These are phyloP conservation scores for Coniosporium apollinis DNA, from an alignment of 495 filamentous ascomycete genomes.

Conservation along the genomic window DNA sequence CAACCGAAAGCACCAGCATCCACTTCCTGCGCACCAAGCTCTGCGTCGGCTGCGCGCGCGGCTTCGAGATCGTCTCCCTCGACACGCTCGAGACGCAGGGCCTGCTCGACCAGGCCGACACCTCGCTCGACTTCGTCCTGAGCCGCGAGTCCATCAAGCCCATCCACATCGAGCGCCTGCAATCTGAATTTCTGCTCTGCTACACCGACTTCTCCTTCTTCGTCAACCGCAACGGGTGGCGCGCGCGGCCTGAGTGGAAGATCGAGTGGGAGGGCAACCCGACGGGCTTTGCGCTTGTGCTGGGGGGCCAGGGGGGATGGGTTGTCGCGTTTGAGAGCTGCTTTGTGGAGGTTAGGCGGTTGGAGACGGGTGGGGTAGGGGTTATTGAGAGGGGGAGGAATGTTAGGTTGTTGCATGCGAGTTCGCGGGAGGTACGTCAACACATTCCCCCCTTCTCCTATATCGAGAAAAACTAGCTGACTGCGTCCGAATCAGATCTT, in stretches of 20 bases:
- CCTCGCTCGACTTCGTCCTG: conserved; percentile 89
- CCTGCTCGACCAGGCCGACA: conserved; percentile 93
- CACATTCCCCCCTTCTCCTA: conserved; percentile 1
- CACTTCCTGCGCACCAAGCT: conserved; percentile 95
- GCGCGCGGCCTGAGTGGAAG: conserved; percentile 86
- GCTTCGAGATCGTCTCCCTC: conserved; percentile 92
- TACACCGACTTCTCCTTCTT: conserved; percentile 99
- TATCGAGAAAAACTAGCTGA: conserved; percentile 1
- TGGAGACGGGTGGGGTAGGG: conserved; percentile 77
- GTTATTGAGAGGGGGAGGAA: conserved; percentile 92
- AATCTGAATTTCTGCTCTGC: conserved; percentile 92
- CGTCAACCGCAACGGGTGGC: conserved; percentile 96
- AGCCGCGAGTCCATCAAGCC: conserved; percentile 84
- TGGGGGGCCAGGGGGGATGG: conserved; percentile 69
- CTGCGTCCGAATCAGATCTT: conserved; percentile 46
- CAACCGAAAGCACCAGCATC: conserved; percentile 85
- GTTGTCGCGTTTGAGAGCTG: conserved; percentile 97
- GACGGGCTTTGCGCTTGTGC: conserved; percentile 76
- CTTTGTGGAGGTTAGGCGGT: conserved; percentile 90
- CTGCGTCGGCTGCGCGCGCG: conserved; percentile 85
- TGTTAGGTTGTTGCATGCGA: conserved; percentile 92
- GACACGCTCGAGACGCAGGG: conserved; percentile 97
- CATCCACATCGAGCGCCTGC: conserved; percentile 94
- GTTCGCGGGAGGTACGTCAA: conserved; percentile 72
- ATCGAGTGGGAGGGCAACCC: conserved; percentile 96